Percentiles rank a stretch among this genome's conserved stretches.
phyloP scores from a whole-genome alignment of 2,329 filamentous ascomycete species.

The Cordyceps pruinosa region DNA sequence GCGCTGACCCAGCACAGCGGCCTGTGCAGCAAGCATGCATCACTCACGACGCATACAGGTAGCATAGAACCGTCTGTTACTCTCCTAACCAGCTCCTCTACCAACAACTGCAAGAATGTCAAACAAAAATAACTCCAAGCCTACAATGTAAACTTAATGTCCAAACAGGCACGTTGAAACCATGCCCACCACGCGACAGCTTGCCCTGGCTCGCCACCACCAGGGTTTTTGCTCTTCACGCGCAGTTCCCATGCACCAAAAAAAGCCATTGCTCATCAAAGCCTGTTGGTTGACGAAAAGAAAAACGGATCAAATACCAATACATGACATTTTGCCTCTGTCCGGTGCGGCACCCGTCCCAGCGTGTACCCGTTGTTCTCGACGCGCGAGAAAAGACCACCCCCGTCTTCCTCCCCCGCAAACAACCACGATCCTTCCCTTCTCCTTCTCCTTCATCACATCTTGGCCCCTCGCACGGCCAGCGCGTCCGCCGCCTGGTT shows the following conservation, averaged over 20 bases:
- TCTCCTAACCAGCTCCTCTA: not conserved
- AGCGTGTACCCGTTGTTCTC: not conserved
- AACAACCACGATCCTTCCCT: not conserved
- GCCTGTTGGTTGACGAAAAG: not conserved
- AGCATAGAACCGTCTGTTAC: not conserved
- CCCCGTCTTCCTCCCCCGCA: not conserved
- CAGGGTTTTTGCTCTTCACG: not conserved
- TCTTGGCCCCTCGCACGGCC: slow-evolving; percentile 48
- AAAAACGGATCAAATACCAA: not conserved
- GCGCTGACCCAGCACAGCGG: too few relatives aligned
- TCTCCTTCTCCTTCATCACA: slow-evolving; percentile 12
- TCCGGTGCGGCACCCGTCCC: not conserved
- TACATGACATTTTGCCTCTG: not conserved
- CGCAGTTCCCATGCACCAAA: not conserved
- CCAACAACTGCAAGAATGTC: not conserved
- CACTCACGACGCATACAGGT: too few relatives aligned
- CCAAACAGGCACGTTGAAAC: not conserved
- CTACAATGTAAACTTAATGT: not conserved
- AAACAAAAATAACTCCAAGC: too few relatives aligned
- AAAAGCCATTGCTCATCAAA: not conserved
- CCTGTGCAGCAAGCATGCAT: too few relatives aligned
- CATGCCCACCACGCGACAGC: too few relatives aligned
- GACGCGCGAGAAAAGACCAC: not conserved
- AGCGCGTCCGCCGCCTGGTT: slow-evolving; percentile 76
- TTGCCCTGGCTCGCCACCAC: too few relatives aligned